Base-by-base conservation (phyloP, 352 stramenopile species). In the Detonula confervacea region DNA sequence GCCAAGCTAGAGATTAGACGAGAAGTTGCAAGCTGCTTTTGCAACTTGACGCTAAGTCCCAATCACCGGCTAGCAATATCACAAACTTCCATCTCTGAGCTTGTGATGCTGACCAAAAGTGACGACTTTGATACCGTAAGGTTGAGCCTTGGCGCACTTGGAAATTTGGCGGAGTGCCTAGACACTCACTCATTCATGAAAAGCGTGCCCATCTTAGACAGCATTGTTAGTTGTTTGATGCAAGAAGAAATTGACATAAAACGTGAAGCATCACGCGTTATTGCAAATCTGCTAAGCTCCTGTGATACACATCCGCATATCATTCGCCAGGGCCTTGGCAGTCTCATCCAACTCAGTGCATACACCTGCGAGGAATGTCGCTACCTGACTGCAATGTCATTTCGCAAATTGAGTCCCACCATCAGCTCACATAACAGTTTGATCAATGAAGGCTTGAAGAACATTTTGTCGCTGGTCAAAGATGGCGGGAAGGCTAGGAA, bases 381-480 rank as follows among this genome's bases (percentile, higher is more conserved):
- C 80, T 98, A 98, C 79, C 96, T 98, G 78, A 93, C 95, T 0
- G 94, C 96, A 2, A 80, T 98, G n/a, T 93, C 92, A 12, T 95
- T 98, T 65, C 95, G 96, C 7, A 99, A 98, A 83, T 89, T 99
- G 8, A 93, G 93, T 9, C 93, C 95, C 4, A 98, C 98, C 75
- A 90, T 96, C 51, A 87, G 89, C 6, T 97, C 95, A 52, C 96
- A 98, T 68, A 76, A 87, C 5, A 87, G 97, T 60, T 89, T 98
- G 33, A 93, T 96, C 47, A 90, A 95, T 59, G 95, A 95, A 11
- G 96, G 94, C 0, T 76, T 98, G n/a, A 91, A 95, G 82, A 96
- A 94, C 51, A 87, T 99, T 1, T 95, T 98, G 55, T 93, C 96
- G 14, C 80, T 99, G 16, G 78, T 98, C 8, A 93, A 97, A 64